Percentiles rank a stretch among this genome's conserved stretches.
Evolutionary conservation across 306 rosid species (phyloP).

Genomic region (Ormosia emarginata): DNA sequence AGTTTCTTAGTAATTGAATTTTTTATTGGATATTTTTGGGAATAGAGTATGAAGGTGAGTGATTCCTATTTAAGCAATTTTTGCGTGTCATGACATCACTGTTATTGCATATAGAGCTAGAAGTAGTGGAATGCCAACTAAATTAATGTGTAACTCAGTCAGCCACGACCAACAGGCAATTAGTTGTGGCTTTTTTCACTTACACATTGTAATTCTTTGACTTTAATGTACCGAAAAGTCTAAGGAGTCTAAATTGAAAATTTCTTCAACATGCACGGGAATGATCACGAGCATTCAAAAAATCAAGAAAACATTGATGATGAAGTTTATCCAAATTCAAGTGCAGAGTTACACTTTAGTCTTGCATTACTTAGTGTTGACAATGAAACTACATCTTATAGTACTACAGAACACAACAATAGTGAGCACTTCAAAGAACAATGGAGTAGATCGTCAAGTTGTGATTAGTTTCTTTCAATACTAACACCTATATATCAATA

Average conservation of each 20-base stretch:
- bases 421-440: conserved; percentile 50
- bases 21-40: too few species aligned
- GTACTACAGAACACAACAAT: conserved; percentile 50
- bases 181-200: conserved; percentile 45
- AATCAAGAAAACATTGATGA: conserved; percentile 68
- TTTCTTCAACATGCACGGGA: background rate
- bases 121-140: too few species aligned
- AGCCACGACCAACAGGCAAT: background rate
- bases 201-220: conserved; percentile 46
- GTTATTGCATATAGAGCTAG: too few species aligned
- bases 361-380: conserved; percentile 75
- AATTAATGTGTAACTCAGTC: too few species aligned
- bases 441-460: conserved; percentile 89
- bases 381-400: conserved; percentile 47
- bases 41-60: too few species aligned
- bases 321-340: conserved; percentile 86
- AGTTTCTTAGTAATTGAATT: too few species aligned
- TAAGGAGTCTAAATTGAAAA: conserved; percentile 8
- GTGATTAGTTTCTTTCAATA: conserved; percentile 41
- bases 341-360: conserved; percentile 63
- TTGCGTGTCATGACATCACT: too few species aligned
- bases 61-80: too few species aligned
- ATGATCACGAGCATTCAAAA: conserved; percentile 31
- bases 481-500: background rate
- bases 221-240: too few species aligned